Evolutionary conservation across 2,329 filamentous ascomycete species (phyloP).

Genomic region (Scedosporium dehoogii): DNA sequence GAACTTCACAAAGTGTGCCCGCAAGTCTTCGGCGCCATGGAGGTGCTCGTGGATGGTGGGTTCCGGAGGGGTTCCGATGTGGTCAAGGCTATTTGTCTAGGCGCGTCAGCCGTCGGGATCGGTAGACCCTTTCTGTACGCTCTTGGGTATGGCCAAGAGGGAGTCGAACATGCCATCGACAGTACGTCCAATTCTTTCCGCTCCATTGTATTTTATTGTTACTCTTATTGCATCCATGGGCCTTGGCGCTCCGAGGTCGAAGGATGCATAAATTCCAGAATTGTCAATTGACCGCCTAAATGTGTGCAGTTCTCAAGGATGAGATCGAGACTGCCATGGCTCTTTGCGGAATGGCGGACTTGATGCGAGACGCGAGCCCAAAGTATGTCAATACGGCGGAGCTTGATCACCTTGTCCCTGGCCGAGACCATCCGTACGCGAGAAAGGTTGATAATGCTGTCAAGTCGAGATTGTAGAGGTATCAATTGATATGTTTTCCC

Average conservation of each 20-base stretch:
- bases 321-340: constrained; percentile 28
- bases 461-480: too few species aligned
- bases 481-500: too few species aligned
- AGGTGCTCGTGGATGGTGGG: constrained; percentile 30
- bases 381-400: too few species aligned
- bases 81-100: constrained; percentile 31
- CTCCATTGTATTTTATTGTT: constrained; percentile 2
- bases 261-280: too few species aligned
- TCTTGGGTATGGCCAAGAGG: constrained; percentile 27
- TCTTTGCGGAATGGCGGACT: constrained; percentile 16
- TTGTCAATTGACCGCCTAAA: too few species aligned
- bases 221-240: too few species aligned
- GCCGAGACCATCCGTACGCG: too few species aligned
- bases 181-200: constrained; percentile 19
- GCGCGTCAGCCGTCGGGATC: constrained; percentile 31
- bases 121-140: constrained; percentile 37
- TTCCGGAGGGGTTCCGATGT: constrained; percentile 31
- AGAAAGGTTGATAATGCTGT: too few species aligned
- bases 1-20: constrained; percentile 28
- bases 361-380: constrained; percentile 8
- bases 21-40: constrained; percentile 27
- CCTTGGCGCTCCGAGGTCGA: too few species aligned
- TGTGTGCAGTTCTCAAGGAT: constrained; percentile 22
- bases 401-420: too few species aligned
- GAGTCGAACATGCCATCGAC: constrained; percentile 30